Percentiles rank a stretch among this genome's conserved stretches.
Conservation (phyloP, 2,329 filamentous ascomycete species). For the Tolypocladium endophyticum region DNA sequence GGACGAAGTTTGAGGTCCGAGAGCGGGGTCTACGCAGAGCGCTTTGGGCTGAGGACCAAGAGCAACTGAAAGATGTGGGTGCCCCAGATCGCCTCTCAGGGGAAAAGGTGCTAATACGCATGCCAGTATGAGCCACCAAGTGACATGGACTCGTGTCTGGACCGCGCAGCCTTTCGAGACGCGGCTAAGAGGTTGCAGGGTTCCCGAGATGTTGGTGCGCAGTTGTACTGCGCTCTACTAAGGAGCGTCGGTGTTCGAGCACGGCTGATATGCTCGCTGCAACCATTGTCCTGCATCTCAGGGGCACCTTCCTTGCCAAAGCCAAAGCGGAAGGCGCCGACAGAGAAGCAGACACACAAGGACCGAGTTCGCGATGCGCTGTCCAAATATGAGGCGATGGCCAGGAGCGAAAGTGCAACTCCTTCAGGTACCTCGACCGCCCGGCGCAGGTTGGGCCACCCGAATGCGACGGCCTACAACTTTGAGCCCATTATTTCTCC, state of each 20-base stretch:
- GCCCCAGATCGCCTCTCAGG: not conserved
- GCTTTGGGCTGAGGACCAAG: slow-evolving; percentile 62
- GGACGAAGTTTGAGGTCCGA: slow-evolving; percentile 57
- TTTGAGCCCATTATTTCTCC: slow-evolving; percentile 32
- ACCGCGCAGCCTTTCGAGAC: slow-evolving; percentile 61
- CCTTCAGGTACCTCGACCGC: slow-evolving; percentile 24
- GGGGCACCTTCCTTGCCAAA: slow-evolving; percentile 38
- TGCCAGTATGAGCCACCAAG: slow-evolving; percentile 43
- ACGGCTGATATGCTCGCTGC: slow-evolving; percentile 81
- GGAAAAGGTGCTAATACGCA: slow-evolving; percentile 10
- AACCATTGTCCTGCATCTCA: slow-evolving; percentile 62
- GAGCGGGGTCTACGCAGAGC: slow-evolving; percentile 59
- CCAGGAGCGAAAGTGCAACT: slow-evolving; percentile 22
- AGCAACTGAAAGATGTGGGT: slow-evolving; percentile 48
- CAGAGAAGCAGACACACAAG: slow-evolving; percentile 18
- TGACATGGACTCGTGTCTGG: slow-evolving; percentile 57
- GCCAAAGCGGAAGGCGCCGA: slow-evolving; percentile 18
- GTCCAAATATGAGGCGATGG: slow-evolving; percentile 22
- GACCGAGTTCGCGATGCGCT: slow-evolving; percentile 16
- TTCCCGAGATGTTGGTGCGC: slow-evolving; percentile 80
- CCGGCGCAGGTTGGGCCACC: slow-evolving; percentile 40
- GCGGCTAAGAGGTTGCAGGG: slow-evolving; percentile 62
- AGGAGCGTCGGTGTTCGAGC: slow-evolving; percentile 73
- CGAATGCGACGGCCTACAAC: slow-evolving; percentile 41
- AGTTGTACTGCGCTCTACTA: slow-evolving; percentile 81